phyloP scores from a whole-genome alignment of 345 rosid genomes.

The Salix purpurea region DNA sequence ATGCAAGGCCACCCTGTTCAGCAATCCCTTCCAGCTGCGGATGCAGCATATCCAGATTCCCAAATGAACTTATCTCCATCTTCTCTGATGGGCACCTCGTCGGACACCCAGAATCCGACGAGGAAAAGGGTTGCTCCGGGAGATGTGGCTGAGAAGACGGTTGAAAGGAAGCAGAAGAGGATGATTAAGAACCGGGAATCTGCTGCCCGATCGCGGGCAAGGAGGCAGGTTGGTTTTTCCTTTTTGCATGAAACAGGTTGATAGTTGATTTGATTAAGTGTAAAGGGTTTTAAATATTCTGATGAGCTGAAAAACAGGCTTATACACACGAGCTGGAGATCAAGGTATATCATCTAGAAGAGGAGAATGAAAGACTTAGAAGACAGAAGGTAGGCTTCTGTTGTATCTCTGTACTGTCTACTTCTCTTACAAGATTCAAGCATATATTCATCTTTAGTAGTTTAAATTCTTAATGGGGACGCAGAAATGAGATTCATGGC shows the following conservation, averaged over 20 bases:
- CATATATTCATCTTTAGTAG: neutral
- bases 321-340: neutral
- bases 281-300: neutral
- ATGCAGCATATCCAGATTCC: neutral
- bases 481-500: no score
- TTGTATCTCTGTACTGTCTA: neutral
- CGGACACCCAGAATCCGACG: neutral
- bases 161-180: conserved; percentile 24
- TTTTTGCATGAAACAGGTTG: neutral
- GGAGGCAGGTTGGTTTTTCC: neutral
- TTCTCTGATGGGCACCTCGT: neutral
- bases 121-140: neutral
- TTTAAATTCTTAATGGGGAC: neutral
- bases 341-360: neutral
- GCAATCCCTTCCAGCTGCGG: neutral
- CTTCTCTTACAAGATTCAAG: neutral
- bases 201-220: conserved; percentile 21
- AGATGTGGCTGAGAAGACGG: conserved; percentile 12
- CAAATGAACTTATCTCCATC: neutral
- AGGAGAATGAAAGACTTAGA: neutral
- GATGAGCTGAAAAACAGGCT: neutral
- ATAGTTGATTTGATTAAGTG: neutral
- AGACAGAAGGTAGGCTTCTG: neutral
- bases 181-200: conserved; percentile 26
- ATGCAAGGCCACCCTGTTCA: neutral